A percentile compares a stretch with the other conserved stretches of the same genome.
Evolutionary conservation across 2,329 filamentous ascomycete species (phyloP).

Genomic region (Fusarium acutatum): DNA sequence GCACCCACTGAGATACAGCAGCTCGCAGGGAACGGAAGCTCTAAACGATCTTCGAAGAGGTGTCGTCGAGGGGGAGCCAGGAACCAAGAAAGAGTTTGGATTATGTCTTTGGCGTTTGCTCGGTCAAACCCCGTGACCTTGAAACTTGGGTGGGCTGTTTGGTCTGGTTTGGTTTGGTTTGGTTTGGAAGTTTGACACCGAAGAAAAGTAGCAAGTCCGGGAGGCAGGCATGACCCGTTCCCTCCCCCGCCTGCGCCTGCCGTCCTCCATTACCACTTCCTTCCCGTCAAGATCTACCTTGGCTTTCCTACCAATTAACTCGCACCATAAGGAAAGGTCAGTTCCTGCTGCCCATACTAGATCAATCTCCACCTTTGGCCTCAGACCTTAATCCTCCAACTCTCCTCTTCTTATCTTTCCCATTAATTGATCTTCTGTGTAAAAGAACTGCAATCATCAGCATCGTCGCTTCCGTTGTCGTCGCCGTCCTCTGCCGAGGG

Average conservation of each 20-base stretch:
- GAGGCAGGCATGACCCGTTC: conserved; percentile 32
- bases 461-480: conserved; percentile 21
- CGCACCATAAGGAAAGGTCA: conserved; percentile 10
- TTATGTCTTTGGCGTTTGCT: neutral
- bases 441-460: neutral
- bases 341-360: neutral
- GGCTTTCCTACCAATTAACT: conserved; percentile 6
- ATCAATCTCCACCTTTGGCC: conserved; percentile 24
- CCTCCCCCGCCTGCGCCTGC: conserved; percentile 11
- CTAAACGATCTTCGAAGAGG: neutral
- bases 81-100: neutral
- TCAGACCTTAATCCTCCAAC: conserved; percentile 27
- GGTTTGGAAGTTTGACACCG: conserved; percentile 8
- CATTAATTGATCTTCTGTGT: conserved; percentile 1
- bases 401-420: conserved; percentile 5
- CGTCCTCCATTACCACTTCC: neutral
- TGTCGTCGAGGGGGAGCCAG: neutral
- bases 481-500: conserved; percentile 39
- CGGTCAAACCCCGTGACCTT: conserved; percentile 10
- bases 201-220: conserved; percentile 2
- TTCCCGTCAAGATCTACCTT: conserved; percentile 5
- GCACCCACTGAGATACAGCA: neutral
- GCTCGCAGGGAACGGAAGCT: neutral
- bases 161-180: neutral
- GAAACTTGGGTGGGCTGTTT: conserved; percentile 14